phyloP scores from a whole-genome alignment of 108 stramenopile genomes.

The Aurantiochytrium sp. region DNA sequence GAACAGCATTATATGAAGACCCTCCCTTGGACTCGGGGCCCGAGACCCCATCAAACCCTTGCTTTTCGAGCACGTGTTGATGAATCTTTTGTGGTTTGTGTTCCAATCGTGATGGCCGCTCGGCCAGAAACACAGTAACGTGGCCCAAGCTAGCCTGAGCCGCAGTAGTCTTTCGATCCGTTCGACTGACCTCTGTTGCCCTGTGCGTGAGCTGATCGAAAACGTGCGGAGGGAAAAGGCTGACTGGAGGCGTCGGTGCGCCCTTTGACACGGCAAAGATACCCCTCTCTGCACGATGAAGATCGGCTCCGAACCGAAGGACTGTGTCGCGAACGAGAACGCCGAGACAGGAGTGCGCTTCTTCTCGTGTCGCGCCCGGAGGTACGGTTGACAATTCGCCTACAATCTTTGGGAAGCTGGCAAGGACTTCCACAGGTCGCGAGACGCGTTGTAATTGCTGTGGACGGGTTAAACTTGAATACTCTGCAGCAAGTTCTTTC shows the following conservation, averaged over 20 bases:
- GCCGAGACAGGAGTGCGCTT: not conserved
- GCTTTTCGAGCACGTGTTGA: not conserved
- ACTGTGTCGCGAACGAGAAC: not conserved
- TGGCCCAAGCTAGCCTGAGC: not conserved
- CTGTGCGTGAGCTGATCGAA: not conserved
- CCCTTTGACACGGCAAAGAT: not conserved
- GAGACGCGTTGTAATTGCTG: not conserved
- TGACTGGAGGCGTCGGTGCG: not conserved
- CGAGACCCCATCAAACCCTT: not conserved
- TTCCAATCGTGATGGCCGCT: not conserved
- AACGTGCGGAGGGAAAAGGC: not conserved
- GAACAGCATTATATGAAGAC: not conserved
- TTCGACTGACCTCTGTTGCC: not conserved
- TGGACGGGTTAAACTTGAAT: not conserved
- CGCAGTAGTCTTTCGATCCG: not conserved
- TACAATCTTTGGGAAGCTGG: not conserved
- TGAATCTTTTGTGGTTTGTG: not conserved
- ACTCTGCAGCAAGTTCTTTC: conserved; percentile 1
- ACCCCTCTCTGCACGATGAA: not conserved
- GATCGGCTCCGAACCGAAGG: not conserved
- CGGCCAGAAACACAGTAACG: not conserved
- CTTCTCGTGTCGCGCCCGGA: not conserved
- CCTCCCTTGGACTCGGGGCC: not conserved
- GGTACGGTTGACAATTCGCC: not conserved
- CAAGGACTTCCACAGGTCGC: not conserved